A percentile compares a stretch with the other conserved stretches of the same genome.
phyloP scores from a whole-genome alignment of 2,329 filamentous ascomycete genomes.

The Ophiostoma sp. region DNA sequence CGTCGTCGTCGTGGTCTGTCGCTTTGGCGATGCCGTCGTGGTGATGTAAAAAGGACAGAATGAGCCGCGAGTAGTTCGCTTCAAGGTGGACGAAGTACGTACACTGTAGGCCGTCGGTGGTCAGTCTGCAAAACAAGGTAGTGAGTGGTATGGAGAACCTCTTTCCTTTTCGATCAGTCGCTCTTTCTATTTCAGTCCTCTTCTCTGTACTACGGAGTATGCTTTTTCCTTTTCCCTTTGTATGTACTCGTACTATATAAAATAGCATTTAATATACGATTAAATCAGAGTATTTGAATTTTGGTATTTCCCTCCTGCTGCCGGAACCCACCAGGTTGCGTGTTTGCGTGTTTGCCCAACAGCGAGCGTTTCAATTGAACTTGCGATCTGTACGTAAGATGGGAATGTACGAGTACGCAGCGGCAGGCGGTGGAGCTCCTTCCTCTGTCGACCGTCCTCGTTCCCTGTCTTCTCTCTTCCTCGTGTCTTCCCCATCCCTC shows the following conservation, averaged over 20 bases:
- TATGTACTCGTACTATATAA: not conserved
- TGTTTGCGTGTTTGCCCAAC: conserved; percentile 15
- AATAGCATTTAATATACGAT: too few relatives aligned
- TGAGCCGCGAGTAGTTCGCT: not conserved
- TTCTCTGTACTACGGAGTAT: not conserved
- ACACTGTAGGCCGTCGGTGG: not conserved
- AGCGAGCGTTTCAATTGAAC: conserved; percentile 21
- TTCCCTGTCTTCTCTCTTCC: not conserved
- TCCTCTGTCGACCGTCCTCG: not conserved
- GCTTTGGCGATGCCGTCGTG: not conserved
- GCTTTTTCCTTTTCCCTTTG: conserved; percentile 3
- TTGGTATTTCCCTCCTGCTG: not conserved
- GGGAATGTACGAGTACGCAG: not conserved
- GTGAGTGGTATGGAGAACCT: not conserved
- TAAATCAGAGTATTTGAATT: not conserved
- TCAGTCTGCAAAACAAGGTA: not conserved
- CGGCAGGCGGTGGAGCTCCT: conserved; percentile 11
- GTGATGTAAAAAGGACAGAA: not conserved
- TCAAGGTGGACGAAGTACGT: not conserved
- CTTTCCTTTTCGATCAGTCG: conserved; percentile 8
- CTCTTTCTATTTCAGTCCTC: not conserved
- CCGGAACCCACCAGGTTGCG: conserved; percentile 2
- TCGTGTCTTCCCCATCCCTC: not conserved
- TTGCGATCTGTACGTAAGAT: not conserved
- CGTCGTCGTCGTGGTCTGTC: not conserved